phyloP scores from a whole-genome alignment of 768 basidiomycete genomes.

The Suillus subalutaceus region DNA sequence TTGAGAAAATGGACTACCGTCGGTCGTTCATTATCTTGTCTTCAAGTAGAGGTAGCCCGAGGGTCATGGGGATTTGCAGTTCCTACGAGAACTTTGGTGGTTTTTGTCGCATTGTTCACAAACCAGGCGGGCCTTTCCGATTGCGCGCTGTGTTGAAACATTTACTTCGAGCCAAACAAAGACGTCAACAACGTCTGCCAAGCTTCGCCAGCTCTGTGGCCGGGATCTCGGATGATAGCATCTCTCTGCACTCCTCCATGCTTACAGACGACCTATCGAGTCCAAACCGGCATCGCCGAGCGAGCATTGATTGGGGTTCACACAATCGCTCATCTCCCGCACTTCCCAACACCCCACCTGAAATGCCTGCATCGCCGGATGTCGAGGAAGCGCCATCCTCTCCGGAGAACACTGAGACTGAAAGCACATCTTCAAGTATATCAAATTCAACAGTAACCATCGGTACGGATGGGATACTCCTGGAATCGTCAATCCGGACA shows the following conservation, averaged over 20 bases:
- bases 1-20: constrained; percentile 54
- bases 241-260: constrained; percentile 31
- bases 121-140: constrained; percentile 83
- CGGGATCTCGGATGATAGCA: constrained; percentile 27
- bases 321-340: constrained; percentile 13
- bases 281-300: constrained; percentile 30
- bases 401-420: constrained; percentile 18
- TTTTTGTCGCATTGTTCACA: constrained; percentile 86
- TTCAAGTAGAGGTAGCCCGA: constrained; percentile 65
- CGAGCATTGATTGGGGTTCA: constrained; percentile 37
- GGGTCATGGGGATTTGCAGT: constrained; percentile 60
- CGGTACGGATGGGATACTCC: constrained; percentile 64
- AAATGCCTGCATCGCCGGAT: constrained; percentile 23
- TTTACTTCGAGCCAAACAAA: constrained; percentile 34
- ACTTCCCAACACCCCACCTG: constrained; percentile 14
- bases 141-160: constrained; percentile 66
- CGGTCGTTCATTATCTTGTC: constrained; percentile 80
- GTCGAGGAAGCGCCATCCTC: constrained; percentile 33
- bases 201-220: constrained; percentile 20
- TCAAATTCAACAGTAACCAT: constrained; percentile 51
- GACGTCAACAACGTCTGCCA: constrained; percentile 29
- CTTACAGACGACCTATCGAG: constrained; percentile 27
- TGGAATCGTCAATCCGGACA: constrained; percentile 66
- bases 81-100: constrained; percentile 83
- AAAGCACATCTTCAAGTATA: constrained; percentile 15